Evolutionary conservation across 2,329 filamentous ascomycete species (phyloP).

Genomic region (Cercospora sojina): DNA sequence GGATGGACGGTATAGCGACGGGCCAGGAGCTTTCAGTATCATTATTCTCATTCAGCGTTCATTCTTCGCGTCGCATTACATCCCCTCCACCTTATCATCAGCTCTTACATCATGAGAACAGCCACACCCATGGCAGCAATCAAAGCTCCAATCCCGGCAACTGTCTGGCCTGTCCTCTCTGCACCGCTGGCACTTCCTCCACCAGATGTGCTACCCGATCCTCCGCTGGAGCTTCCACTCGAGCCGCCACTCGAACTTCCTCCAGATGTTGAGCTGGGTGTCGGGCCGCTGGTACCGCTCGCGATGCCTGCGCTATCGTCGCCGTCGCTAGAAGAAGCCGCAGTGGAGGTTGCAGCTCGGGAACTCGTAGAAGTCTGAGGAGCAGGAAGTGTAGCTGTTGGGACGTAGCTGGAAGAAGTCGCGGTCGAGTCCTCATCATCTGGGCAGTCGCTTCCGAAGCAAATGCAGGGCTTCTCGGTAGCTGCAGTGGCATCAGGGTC

Average conservation of each 20-base stretch:
- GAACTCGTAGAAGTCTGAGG: not conserved
- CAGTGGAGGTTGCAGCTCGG: not conserved
- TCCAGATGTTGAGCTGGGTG: not conserved
- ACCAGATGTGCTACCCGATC: not conserved
- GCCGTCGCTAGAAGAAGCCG: not conserved
- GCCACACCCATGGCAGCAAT: not conserved
- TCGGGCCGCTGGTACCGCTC: not conserved
- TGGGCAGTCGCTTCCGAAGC: not conserved
- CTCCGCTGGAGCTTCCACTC: not conserved
- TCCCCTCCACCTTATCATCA: not conserved
- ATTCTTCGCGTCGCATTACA: not conserved
- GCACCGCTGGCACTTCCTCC: not conserved
- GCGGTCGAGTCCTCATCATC: not conserved
- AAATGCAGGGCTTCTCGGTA: not conserved
- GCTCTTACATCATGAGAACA: not conserved
- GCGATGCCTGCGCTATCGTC: not conserved
- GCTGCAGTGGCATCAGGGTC: not conserved
- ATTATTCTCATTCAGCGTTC: not conserved
- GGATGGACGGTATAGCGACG: no score
- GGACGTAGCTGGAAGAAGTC: not conserved
- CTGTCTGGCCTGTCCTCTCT: not conserved
- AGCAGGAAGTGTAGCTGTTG: not conserved
- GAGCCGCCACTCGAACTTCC: not conserved
- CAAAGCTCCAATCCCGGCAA: not conserved
- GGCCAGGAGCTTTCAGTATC: not conserved